Evolutionary conservation across 73 alveolate species (phyloP), one percentile per base, ranked within the genome.

Genomic region (Chromera velia): DNA sequence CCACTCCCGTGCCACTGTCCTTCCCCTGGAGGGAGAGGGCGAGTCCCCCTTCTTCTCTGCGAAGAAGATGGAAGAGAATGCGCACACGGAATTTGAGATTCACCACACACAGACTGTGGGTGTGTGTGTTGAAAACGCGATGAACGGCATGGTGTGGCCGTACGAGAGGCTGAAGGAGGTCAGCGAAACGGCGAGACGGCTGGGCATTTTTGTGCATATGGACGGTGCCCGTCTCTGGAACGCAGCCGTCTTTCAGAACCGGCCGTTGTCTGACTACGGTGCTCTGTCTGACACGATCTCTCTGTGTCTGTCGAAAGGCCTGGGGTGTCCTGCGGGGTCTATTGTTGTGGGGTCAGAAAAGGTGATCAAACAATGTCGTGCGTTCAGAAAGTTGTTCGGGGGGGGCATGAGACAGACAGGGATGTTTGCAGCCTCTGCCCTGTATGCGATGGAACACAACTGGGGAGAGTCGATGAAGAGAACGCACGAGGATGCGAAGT

Each of bases 181-280:
- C 29, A 75, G 66, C 47, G 68, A 32, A 33, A 46, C 87, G 27
- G 76, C 85, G 1, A 34, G 34, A 4, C 40, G 75, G 74, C 76
- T 70, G 29, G 55, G 74, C 27, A n/a, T 89, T 18, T 65, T 40
- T 9, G 62, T 83, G 74, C 95, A 89, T 34, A 45, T 89, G 55
- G 95, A 89, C 68, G 95, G 93, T 27, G 91, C 95, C 28, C 81
- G 95, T 63, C 63, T 83, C 29, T 74, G 87, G 68, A 89, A 89
- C 72, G 95, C 95, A 18, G 89, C 88, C 28, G 82, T 75, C 34
- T 47, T 63, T 45, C 81, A 82, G 9, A 70, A 76, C 29, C 48
- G 13, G 55, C 55, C 4, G 22, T 40, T 40, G 55, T 40, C 55
- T 4, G 55, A 40, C 22, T 13, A 7, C 22, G 22, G 4, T 4